Evolutionary conservation across 805 yeast species (phyloP).

Genomic region (Lipomyces yamadae): DNA sequence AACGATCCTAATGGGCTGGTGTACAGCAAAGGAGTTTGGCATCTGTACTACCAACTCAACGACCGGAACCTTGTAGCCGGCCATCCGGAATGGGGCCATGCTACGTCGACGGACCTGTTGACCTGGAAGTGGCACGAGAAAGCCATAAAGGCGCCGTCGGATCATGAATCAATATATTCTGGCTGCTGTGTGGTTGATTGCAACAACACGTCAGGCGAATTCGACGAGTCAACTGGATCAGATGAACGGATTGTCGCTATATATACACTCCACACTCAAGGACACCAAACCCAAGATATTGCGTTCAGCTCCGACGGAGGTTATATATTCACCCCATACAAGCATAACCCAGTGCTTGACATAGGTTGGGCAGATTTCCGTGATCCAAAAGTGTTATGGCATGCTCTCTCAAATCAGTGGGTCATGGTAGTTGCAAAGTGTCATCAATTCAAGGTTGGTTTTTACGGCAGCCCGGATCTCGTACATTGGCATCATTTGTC

Average conservation of each 20-base stretch:
- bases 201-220: conserved; percentile 1
- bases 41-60: conserved; percentile 50
- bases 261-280: background rate
- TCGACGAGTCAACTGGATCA: background rate
- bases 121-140: conserved; percentile 47
- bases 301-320: conserved; percentile 1
- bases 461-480: conserved; percentile 13
- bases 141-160: conserved; percentile 44
- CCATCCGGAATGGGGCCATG: conserved; percentile 52
- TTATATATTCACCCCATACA: background rate
- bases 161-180: conserved; percentile 13
- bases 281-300: background rate
- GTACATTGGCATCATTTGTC: conserved; percentile 14
- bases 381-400: conserved; percentile 18
- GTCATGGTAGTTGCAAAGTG: conserved; percentile 21
- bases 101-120: conserved; percentile 47
- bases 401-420: conserved; percentile 11
- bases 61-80: conserved; percentile 48
- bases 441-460: conserved; percentile 3
- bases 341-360: conserved; percentile 1
- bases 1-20: conserved; percentile 53
- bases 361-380: background rate
- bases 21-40: conserved; percentile 47
- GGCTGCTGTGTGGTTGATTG: conserved; percentile 1
- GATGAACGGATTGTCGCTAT: background rate